These are phyloP conservation scores for Pholiota conissans DNA, from an alignment of 768 basidiomycete genomes.

Conservation along the genomic window DNA sequence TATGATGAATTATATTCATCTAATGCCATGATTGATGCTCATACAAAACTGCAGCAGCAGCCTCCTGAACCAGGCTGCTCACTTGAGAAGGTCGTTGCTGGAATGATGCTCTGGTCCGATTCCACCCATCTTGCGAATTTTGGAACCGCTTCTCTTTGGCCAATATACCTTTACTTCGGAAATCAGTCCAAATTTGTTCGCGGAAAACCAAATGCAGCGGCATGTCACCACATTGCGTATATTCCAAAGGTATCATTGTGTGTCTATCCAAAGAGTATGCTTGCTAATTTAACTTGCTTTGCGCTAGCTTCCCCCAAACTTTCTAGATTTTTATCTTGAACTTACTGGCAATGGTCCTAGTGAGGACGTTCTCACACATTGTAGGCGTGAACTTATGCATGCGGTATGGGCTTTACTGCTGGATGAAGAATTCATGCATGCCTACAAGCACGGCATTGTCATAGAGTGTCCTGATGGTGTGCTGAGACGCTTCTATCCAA, in stretches of 20 bases:
- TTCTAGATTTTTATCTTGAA: conserved; percentile 7
- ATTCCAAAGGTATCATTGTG: conserved; percentile 34
- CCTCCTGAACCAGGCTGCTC: conserved; percentile 17
- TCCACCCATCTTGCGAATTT: conserved; percentile 34
- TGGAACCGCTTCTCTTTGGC: conserved; percentile 40
- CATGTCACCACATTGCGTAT: conserved; percentile 37
- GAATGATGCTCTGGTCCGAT: conserved; percentile 34
- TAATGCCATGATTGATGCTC: conserved; percentile 21
- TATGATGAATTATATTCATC: conserved; percentile 25
- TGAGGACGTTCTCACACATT: conserved; percentile 13
- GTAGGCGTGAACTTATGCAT: conserved; percentile 17
- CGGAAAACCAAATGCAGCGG: conserved; percentile 21
- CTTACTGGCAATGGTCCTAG: conserved; percentile 2
- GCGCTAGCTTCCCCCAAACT: conserved; percentile 15
- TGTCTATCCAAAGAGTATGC: no score
- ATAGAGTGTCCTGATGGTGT: conserved; percentile 6
- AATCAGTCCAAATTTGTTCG: conserved; percentile 41
- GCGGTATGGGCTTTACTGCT: conserved; percentile 13
- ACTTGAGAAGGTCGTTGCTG: conserved; percentile 20
- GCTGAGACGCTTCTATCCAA: conserved; percentile 8
- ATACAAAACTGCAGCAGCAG: conserved; percentile 17
- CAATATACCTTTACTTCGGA: conserved; percentile 39
- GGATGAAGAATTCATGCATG: conserved; percentile 18
- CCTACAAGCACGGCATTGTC: conserved; percentile 17
- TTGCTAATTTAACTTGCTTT: no score